Percentiles rank a stretch among this genome's conserved stretches.
phyloP scores from a whole-genome alignment of 345 rosid species.

The Brassica carinata region DNA sequence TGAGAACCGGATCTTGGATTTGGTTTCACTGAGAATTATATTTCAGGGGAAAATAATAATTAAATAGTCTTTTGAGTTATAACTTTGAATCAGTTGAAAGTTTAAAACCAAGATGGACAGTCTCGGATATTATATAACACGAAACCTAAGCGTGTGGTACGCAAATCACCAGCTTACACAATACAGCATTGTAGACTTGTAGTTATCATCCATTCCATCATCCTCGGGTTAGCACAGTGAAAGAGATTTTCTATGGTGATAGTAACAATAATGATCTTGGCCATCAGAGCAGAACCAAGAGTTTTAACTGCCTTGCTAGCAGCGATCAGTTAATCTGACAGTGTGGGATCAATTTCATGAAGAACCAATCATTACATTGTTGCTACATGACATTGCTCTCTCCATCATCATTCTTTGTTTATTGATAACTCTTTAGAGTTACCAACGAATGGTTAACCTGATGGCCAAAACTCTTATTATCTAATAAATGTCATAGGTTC shows the following conservation, averaged over 20 bases:
- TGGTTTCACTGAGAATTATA: not conserved
- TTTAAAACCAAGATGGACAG: not conserved
- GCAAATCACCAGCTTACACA: not conserved
- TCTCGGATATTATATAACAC: not conserved
- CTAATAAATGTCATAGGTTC: too few species aligned
- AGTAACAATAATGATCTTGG: not conserved
- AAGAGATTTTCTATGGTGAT: not conserved
- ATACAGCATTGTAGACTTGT: too few species aligned
- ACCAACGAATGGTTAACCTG: not conserved
- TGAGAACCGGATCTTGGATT: conserved; percentile 8
- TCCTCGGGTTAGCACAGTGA: not conserved
- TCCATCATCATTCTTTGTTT: not conserved
- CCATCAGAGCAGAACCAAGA: not conserved
- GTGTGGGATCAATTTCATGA: not conserved
- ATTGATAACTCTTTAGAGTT: not conserved
- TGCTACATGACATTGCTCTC: not conserved
- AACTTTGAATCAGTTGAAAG: not conserved
- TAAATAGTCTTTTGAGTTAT: not conserved
- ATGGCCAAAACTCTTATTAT: too few species aligned
- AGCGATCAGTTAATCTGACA: not conserved
- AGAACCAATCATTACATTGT: not conserved
- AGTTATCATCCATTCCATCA: not conserved
- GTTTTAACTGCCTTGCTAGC: not conserved
- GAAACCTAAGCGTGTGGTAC: not conserved
- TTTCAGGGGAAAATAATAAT: not conserved